Percentiles rank a stretch among this genome's conserved stretches.
Evolutionary conservation across 768 basidiomycete species (phyloP).

Genomic region (Baorangia bicolor): DNA sequence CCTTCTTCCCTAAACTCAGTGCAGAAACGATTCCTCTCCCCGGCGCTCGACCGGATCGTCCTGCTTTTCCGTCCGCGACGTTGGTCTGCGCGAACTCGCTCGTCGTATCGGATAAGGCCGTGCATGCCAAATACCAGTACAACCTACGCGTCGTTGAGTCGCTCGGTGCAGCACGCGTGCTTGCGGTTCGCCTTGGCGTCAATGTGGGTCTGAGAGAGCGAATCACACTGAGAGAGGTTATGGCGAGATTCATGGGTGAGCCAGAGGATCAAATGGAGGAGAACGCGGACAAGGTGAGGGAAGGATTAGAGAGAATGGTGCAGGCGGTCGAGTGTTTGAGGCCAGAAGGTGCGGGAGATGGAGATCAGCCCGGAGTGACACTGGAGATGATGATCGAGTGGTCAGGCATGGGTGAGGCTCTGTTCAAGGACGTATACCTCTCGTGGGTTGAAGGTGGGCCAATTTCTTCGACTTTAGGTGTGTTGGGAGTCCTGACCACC

Average conservation of each 20-base stretch:
- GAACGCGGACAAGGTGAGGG: slow-evolving; percentile 43
- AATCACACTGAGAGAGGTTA: slow-evolving; percentile 66
- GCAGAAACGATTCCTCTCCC: slow-evolving; percentile 70
- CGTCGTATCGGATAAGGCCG: slow-evolving; percentile 76
- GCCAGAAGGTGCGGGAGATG: slow-evolving; percentile 36
- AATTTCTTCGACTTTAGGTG: background rate
- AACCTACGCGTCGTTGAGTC: slow-evolving; percentile 94
- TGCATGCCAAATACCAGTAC: slow-evolving; percentile 74
- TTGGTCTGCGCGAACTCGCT: slow-evolving; percentile 51
- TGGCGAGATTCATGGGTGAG: slow-evolving; percentile 55
- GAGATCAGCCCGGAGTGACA: slow-evolving; percentile 60
- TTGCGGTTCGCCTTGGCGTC: slow-evolving; percentile 60
- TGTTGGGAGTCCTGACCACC: background rate
- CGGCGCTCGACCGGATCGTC: slow-evolving; percentile 21
- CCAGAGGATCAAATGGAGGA: slow-evolving; percentile 38
- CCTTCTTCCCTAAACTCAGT: slow-evolving; percentile 73
- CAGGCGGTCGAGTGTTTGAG: slow-evolving; percentile 53
- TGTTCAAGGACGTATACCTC: slow-evolving; percentile 68
- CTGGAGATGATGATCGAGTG: slow-evolving; percentile 71
- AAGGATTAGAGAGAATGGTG: slow-evolving; percentile 46
- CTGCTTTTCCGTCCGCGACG: slow-evolving; percentile 26
- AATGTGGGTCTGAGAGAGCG: slow-evolving; percentile 38
- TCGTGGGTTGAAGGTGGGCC: slow-evolving; percentile 76
- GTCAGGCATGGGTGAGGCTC: slow-evolving; percentile 52
- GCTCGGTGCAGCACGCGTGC: slow-evolving; percentile 71